Evolutionary conservation across 305 asterid genomes (phyloP), one percentile per base, ranked within the genome.

Genomic region (Fraxinus baroniana): DNA sequence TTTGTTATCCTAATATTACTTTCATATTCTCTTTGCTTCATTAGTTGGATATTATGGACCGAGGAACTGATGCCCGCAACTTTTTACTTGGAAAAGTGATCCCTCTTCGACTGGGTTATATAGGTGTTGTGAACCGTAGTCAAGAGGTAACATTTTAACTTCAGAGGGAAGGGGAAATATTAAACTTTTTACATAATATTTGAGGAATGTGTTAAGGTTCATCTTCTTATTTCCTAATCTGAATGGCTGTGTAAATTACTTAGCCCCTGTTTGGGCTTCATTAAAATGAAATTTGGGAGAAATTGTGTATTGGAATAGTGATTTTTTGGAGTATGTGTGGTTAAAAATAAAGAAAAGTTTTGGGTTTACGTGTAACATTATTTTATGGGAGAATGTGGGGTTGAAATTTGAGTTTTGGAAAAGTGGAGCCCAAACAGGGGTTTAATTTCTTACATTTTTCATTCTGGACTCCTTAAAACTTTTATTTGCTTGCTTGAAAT

Each of bases 41-140:
- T n/a, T n/a, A n/a, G 90, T 46, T 87, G 22, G 89, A 87, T 75
- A 82, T 87, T 49, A 87, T 87, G 89, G 89, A 87, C 83, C 78
- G 74, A 76, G 90, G 90, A 18, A 87, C 90, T 9, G 86, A 87
- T 49, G 88, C 88, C 20, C 78, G 83, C 26, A 83, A 81, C 39
- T 80, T 87, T 81, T 62, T 87, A 79, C 88, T 87, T 78, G 90
- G 88, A 33, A 87, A 80, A 85, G 85, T 81, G 33, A 64, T 87
- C 78, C 90, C 87, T 33, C 90, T 87, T 76, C 85, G 84, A 24
- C 77, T 87, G 28, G 90, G 90, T 17, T 85, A 83, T 60, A 78
- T 87, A 18, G 90, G 88, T 76, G 88, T 87, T 18, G 86, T 87
- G 20, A 87, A 87, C 76, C 90, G 90, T 74, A 60, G 88, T 78